Evolutionary conservation across 768 basidiomycete species (phyloP).

Genomic region (Hericium rajendrae): DNA sequence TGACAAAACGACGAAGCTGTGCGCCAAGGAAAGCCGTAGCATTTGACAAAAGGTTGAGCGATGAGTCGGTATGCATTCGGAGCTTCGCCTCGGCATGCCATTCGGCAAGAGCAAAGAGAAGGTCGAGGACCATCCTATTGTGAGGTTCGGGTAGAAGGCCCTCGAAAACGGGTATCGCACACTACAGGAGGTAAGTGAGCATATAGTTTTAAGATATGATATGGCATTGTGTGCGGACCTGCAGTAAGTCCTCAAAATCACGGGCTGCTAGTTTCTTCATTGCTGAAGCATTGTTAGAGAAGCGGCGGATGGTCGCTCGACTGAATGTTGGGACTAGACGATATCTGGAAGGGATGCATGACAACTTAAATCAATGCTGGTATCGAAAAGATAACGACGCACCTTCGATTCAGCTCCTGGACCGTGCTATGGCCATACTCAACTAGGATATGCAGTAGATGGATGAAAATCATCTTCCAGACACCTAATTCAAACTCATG

Average conservation of each 20-base stretch:
- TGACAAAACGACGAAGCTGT: too few relatives aligned
- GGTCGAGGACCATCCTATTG: conserved; percentile 11
- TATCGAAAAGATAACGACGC: too few relatives aligned
- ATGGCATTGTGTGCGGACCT: too few relatives aligned
- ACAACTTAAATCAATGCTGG: too few relatives aligned
- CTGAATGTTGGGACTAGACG: conserved; percentile 20
- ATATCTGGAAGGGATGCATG: conserved; percentile 13
- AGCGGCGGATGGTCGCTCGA: conserved; percentile 14
- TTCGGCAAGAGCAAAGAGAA: conserved; percentile 18
- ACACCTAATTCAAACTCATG: conserved; percentile 34
- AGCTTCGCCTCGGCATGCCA: conserved; percentile 30
- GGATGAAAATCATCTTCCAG: conserved; percentile 28
- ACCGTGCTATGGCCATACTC: conserved; percentile 10
- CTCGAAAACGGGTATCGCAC: conserved; percentile 25
- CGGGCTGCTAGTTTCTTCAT: conserved; percentile 18
- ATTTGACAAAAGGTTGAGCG: conserved; percentile 5
- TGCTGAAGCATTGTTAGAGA: conserved; percentile 13
- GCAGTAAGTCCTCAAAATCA: conserved; percentile 21
- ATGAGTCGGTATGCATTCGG: conserved; percentile 22
- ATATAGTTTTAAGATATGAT: too few relatives aligned
- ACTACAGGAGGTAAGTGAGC: too few relatives aligned
- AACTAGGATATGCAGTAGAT: conserved; percentile 27
- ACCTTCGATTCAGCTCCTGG: conserved; percentile 18
- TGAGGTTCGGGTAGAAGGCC: conserved; percentile 20
- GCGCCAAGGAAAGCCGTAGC: too few relatives aligned